Evolutionary conservation across 192 early-diverging fungal genomes (phyloP), one percentile per base, ranked within the genome.

Genomic region (Backusella tuberculispora): DNA sequence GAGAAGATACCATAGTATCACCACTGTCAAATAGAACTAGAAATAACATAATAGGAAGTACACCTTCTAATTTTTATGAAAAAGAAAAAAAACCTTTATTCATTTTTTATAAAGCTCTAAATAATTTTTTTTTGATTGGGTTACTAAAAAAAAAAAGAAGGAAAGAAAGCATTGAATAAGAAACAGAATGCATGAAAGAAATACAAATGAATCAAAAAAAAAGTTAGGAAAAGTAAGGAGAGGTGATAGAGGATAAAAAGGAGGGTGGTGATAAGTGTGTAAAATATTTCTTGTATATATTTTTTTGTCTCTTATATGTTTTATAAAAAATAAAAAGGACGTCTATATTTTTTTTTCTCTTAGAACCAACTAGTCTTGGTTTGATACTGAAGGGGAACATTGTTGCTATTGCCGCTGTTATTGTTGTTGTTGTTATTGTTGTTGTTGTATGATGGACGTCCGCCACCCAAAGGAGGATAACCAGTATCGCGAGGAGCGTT

Each of bases 291-390:
- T n/a, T 56, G 21, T 56, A 21, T n/a, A 53, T 56, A 10, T 56
- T 50, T 48, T 50, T 21, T 56, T 56, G 19, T 56, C 50, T 56
- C 17, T 6, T 48, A 53, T 56, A 21, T 56, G 50, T 56, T 56
- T 56, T 56, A 56, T 24, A 24, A 56, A 56, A 56, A 56, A 56
- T 24, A 24, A 56, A 56, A 56, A 19, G 19, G 15, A 56, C 19
- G 50, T 56, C 50, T 56, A 56, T 56, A 56, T 24, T 56, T 77
- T 56, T 56, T 60, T 60, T 26, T 60, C 29, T 50, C 21, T 80
- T 80, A 80, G 79, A 80, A 80, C 79, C 79, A 80, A 71, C 74
- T 76, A 14, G 79, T 80, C 79, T 80, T 80, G 74, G 70, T 80
- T 43, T 80, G 79, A 50, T 80, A 76, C 60, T 73, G 79, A 45